phyloP scores from a whole-genome alignment of 305 asterid species.

The Fraxinus paxiana region DNA sequence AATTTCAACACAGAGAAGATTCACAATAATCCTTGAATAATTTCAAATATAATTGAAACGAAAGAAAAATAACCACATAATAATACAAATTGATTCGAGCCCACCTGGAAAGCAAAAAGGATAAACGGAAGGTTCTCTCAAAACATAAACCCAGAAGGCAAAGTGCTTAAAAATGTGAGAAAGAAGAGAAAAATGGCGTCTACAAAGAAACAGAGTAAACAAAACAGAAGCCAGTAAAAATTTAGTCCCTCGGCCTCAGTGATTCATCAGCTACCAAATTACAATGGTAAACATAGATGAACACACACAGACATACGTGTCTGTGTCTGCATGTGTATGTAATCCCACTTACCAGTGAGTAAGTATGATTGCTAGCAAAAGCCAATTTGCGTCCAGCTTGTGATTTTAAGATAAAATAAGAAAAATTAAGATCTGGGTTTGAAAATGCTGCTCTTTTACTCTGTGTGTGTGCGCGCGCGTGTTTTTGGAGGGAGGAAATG shows the following conservation, averaged over 20 bases:
- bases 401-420: slow-evolving; percentile 17
- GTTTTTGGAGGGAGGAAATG: slow-evolving; percentile 21
- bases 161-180: slow-evolving; percentile 5
- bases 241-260: slow-evolving; percentile 9
- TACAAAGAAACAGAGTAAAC: slow-evolving; percentile 27
- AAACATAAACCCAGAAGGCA: slow-evolving; percentile 21
- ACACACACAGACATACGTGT: not conserved
- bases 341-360: slow-evolving; percentile 17
- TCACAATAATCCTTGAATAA: slow-evolving; percentile 10
- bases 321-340: not conserved
- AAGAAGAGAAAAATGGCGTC: not conserved
- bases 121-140: slow-evolving; percentile 3
- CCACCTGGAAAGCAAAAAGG: not conserved
- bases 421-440: slow-evolving; percentile 27
- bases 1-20: slow-evolving; percentile 3
- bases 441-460: slow-evolving; percentile 24
- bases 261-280: slow-evolving; percentile 11
- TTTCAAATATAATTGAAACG: slow-evolving; percentile 6
- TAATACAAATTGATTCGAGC: slow-evolving; percentile 1
- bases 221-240: slow-evolving; percentile 10
- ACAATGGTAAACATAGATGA: slow-evolving; percentile 18
- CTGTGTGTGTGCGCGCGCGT: slow-evolving; percentile 4
- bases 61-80: not conserved
- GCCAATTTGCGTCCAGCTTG: not conserved
- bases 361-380: slow-evolving; percentile 27